phyloP scores from a whole-genome alignment of 352 stramenopile genomes.

The Phytopythium cucurbitacearum region DNA sequence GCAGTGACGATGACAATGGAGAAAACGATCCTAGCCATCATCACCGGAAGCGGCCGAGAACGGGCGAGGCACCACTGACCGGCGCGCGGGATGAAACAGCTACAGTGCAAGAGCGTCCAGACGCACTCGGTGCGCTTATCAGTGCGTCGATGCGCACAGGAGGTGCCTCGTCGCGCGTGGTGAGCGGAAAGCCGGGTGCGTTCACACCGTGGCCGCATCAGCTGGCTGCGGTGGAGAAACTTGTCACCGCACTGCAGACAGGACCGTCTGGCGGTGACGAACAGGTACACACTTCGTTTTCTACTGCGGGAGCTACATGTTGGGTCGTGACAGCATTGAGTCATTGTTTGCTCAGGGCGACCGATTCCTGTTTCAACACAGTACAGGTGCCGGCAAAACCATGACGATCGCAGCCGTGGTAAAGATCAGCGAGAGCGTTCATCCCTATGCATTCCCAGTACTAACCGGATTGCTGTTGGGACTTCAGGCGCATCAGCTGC shows the following conservation, averaged over 20 bases:
- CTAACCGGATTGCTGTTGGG: conserved; percentile 2
- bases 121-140: conserved; percentile 21
- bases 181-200: conserved; percentile 12
- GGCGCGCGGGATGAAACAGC: background rate
- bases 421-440: background rate
- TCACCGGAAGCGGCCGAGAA: no score
- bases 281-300: background rate
- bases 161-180: conserved; percentile 22
- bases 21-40: no score
- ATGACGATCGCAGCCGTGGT: conserved; percentile 70
- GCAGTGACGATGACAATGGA: conserved; percentile 11
- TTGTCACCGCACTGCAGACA: conserved; percentile 40
- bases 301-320: no score
- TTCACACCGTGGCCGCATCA: conserved; percentile 71
- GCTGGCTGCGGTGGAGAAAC: conserved; percentile 45
- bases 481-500: conserved; percentile 51
- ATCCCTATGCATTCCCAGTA: background rate
- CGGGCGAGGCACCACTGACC: no score
- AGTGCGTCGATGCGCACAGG: conserved; percentile 58
- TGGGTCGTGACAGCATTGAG: no score
- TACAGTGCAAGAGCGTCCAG: conserved; percentile 9
- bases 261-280: conserved; percentile 1
- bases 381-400: conserved; percentile 79
- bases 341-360: conserved; percentile 5
- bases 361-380: conserved; percentile 75